These are phyloP conservation scores for Homolaphlyctis polyrhiza DNA, from an alignment of 371 early-diverging fungal genomes.

Conservation along the genomic window DNA sequence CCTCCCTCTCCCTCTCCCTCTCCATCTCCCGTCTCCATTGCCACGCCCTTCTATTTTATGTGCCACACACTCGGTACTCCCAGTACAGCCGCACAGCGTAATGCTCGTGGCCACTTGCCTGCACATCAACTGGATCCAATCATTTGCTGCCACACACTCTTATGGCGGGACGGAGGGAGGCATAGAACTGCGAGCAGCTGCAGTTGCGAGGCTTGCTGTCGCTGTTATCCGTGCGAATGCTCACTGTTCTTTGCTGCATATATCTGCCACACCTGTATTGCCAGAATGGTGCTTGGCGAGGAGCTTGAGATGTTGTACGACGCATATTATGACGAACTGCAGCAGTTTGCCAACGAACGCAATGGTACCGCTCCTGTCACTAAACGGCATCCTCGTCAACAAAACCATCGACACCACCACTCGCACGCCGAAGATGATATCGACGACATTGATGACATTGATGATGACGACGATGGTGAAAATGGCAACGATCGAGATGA, in stretches of 20 bases:
- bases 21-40: neutral
- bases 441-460: conserved; percentile 45
- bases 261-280: no score
- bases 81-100: no score
- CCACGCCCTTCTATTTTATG: neutral
- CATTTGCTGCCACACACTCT: no score
- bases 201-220: no score
- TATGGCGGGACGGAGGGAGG: no score
- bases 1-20: no score
- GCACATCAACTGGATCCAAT: no score
- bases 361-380: conserved; percentile 8
- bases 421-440: conserved; percentile 24
- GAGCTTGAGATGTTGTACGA: conserved; percentile 88
- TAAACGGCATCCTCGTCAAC: conserved; percentile 25
- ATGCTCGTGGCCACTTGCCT: no score
- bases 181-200: no score
- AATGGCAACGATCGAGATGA: conserved; percentile 45
- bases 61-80: no score
- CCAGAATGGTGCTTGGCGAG: conserved; percentile 85
- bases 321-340: conserved; percentile 87
- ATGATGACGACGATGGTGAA: conserved; percentile 38
- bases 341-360: conserved; percentile 78
- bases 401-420: conserved; percentile 4
- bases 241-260: no score
- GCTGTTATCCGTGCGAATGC: no score